Conservation (phyloP, 345 rosid species). For the Bruguiera sexangula region DNA sequence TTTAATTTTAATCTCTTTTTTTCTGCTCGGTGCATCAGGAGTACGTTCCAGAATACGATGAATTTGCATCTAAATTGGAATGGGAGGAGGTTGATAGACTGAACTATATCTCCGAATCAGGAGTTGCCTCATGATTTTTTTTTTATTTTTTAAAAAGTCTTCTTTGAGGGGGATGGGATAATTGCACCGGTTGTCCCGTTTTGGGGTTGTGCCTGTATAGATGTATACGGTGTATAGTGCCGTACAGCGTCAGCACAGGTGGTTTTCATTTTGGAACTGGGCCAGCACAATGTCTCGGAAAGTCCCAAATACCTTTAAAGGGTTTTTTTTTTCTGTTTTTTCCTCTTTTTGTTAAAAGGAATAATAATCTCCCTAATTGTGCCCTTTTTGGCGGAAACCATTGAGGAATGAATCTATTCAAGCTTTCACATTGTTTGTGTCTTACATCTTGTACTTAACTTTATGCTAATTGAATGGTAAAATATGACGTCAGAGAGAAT, state of each 20-base stretch:
- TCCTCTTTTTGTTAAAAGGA: not conserved
- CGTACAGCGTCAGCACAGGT: not conserved
- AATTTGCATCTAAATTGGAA: constrained; percentile 66
- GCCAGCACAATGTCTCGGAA: not conserved
- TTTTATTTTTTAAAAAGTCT: no score
- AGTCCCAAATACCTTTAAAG: not conserved
- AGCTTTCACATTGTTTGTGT: not conserved
- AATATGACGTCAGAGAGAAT: no score
- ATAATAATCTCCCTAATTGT: not conserved
- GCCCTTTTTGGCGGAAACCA: constrained; percentile 7
- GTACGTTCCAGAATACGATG: constrained; percentile 71
- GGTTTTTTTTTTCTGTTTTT: not conserved
- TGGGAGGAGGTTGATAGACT: constrained; percentile 84
- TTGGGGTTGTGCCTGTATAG: not conserved
- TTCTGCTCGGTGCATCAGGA: constrained; percentile 34
- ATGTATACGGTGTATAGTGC: constrained; percentile 9
- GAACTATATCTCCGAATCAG: constrained; percentile 50
- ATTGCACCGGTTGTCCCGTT: no score
- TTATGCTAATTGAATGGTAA: no score
- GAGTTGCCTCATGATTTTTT: constrained; percentile 41
- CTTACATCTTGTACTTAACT: no score
- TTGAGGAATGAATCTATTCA: constrained; percentile 7
- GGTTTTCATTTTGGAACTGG: not conserved
- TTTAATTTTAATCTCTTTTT: not conserved
- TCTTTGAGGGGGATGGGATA: no score